These are phyloP conservation scores for Penicillium lagena DNA, from an alignment of 495 filamentous ascomycete genomes.

Conservation along the genomic window DNA sequence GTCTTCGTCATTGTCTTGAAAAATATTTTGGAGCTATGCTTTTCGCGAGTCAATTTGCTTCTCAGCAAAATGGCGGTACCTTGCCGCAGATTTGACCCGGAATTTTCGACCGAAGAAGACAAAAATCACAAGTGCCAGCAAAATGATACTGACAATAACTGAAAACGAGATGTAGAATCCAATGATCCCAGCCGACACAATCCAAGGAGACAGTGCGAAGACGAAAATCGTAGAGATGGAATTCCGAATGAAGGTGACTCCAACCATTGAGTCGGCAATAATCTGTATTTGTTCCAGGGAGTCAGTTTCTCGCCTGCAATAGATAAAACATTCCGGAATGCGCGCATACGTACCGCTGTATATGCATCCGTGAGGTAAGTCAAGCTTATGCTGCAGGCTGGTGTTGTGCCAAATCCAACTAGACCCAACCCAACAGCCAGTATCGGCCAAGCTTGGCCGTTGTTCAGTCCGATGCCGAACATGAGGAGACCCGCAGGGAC, in stretches of 20 bases:
- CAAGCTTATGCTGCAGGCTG: constrained; percentile 18
- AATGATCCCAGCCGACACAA: constrained; percentile 11
- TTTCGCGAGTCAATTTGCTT: too few relatives aligned
- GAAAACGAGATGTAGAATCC: constrained; percentile 17
- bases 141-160: constrained; percentile 5
- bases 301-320: too few relatives aligned
- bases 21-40: too few relatives aligned
- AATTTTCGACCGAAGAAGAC: constrained; percentile 14
- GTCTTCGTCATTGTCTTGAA: too few relatives aligned
- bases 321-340: background rate
- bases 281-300: constrained; percentile 11
- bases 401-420: constrained; percentile 15
- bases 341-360: constrained; percentile 14
- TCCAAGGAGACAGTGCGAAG: constrained; percentile 28
- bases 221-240: constrained; percentile 22
- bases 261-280: constrained; percentile 27
- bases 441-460: constrained; percentile 22
- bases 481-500: constrained; percentile 22
- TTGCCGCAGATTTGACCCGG: constrained; percentile 1
- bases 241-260: constrained; percentile 25
- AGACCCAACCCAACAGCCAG: constrained; percentile 22
- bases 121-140: constrained; percentile 12
- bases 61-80: background rate
- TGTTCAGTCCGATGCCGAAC: constrained; percentile 24
- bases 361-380: constrained; percentile 32